A percentile compares a stretch with the other conserved stretches of the same genome.
These are phyloP conservation scores for Malus fusca DNA, from an alignment of 306 rosid species.

Conservation along the genomic window DNA sequence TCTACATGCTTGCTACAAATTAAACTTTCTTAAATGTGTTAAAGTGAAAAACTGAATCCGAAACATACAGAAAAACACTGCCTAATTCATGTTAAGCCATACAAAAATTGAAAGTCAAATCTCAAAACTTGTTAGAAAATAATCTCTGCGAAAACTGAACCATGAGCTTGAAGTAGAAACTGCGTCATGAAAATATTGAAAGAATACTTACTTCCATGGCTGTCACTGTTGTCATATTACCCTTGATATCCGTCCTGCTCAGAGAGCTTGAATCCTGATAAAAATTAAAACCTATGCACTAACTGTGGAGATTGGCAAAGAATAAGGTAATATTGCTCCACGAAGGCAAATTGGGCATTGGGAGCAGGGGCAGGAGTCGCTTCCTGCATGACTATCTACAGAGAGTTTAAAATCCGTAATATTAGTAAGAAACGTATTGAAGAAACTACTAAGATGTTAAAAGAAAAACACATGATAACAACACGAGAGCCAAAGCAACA, in stretches of 20 bases:
- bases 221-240: constrained; percentile 72
- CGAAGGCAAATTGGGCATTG: constrained; percentile 86
- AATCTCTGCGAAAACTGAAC: not conserved
- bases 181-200: not conserved
- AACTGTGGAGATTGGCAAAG: constrained; percentile 79
- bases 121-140: not conserved
- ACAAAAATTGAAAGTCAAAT: not conserved
- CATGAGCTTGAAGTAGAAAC: not conserved
- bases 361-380: constrained; percentile 58
- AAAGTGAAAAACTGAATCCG: not conserved
- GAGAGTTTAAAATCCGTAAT: not conserved
- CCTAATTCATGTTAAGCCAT: not conserved
- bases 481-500: not conserved
- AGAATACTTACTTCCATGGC: constrained; percentile 49
- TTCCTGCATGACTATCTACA: constrained; percentile 85
- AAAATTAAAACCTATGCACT: constrained; percentile 56
- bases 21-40: not conserved
- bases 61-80: not conserved
- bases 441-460: not conserved
- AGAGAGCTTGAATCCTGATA: constrained; percentile 82
- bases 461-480: not conserved
- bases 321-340: constrained; percentile 88
- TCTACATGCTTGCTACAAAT: not conserved
- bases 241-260: constrained; percentile 68
- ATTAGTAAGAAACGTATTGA: not conserved